phyloP scores from a whole-genome alignment of 495 filamentous ascomycete species.

The Durotheca rogersii region DNA sequence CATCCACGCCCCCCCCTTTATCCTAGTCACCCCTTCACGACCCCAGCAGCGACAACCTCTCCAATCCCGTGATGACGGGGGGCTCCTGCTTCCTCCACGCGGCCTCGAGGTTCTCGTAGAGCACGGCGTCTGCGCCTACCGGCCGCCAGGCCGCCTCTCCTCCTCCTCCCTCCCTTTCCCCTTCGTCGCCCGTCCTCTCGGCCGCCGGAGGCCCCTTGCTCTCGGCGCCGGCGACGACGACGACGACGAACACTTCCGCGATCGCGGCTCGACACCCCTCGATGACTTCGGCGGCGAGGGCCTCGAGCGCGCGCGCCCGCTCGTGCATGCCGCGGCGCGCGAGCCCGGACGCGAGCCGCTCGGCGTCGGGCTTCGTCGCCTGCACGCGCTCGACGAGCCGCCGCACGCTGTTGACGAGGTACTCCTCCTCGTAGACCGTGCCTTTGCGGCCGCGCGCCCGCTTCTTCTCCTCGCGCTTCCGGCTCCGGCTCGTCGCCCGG shows the following conservation, averaged over 20 bases:
- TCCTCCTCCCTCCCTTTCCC: slow-evolving; percentile 33
- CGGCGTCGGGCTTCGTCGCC: slow-evolving; percentile 63
- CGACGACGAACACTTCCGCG: slow-evolving; percentile 67
- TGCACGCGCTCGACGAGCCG: slow-evolving; percentile 85
- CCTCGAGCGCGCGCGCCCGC: slow-evolving; percentile 75
- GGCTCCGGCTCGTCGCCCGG: slow-evolving; percentile 78
- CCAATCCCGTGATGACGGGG: slow-evolving; percentile 48
- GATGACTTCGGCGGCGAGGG: slow-evolving; percentile 67
- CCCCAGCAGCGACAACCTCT: slow-evolving; percentile 59
- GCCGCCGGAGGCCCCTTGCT: slow-evolving; percentile 20
- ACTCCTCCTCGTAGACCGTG: slow-evolving; percentile 96
- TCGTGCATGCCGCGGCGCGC: slow-evolving; percentile 83
- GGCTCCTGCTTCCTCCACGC: slow-evolving; percentile 46
- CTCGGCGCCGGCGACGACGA: slow-evolving; percentile 26
- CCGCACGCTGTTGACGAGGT: slow-evolving; percentile 83
- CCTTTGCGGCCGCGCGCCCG: slow-evolving; percentile 91
- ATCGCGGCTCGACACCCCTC: slow-evolving; percentile 63
- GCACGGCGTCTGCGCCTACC: slow-evolving; percentile 53
- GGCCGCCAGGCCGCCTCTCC: slow-evolving; percentile 39
- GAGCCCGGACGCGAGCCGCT: slow-evolving; percentile 70
- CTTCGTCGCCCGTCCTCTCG: slow-evolving; percentile 27
- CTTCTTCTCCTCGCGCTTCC: slow-evolving; percentile 88
- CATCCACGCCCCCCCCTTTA: too few relatives aligned
- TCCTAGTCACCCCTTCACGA: slow-evolving; percentile 25
- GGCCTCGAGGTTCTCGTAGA: slow-evolving; percentile 51